Evolutionary conservation across 176 grass and related monocot species (phyloP), one percentile per base, ranked within the genome.

Genomic region (Aegilops tauschii): DNA sequence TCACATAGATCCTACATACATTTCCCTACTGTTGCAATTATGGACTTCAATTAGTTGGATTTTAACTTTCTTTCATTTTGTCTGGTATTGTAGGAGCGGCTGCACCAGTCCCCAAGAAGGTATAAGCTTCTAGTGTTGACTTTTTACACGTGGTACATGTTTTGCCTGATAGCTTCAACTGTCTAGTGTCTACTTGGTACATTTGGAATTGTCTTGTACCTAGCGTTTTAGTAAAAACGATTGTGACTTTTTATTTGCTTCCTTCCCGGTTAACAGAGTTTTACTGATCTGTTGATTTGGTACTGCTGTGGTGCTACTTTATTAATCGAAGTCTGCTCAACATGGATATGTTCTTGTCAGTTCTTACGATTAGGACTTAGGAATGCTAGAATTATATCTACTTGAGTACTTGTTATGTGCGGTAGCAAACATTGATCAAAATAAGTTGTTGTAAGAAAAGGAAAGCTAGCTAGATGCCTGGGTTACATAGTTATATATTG

Each of bases 71-170:
- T 80, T 64, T 28, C 34, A 50, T 79, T 3, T 58, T 82, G 3
- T 89, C 3, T 80, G 35, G 29, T 61, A 83, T 80, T 89, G 49
- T 73, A 92, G 90, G 90, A 89, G 28, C 47, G 8, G 4, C 81
- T 72, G 40, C 35, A 35, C n/a, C 79, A 35, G 31, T 56, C 23
- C 77, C 81, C 0, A 90, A 87, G 76, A 85, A 90, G 88, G 91
- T 93, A 90, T 61, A 77, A 44, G 29, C 27, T 81, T 82, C 30
- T 81, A 18, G 5, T 81, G 36, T 28, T 58, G 2, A 42, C 31
- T n/a, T 52, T 69, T 10, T 40, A 70, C 27, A 12, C 23, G 16
- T 36, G 25, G 31, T 9, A 21, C 25, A 45, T 85, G 13, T 10
- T 80, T 56, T 78, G 23, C n/a, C 77, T 83, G 66, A 54, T 36